Evolutionary conservation across 2,329 filamentous ascomycete species (phyloP).

Genomic region (Pestalotiopsis sp.): DNA sequence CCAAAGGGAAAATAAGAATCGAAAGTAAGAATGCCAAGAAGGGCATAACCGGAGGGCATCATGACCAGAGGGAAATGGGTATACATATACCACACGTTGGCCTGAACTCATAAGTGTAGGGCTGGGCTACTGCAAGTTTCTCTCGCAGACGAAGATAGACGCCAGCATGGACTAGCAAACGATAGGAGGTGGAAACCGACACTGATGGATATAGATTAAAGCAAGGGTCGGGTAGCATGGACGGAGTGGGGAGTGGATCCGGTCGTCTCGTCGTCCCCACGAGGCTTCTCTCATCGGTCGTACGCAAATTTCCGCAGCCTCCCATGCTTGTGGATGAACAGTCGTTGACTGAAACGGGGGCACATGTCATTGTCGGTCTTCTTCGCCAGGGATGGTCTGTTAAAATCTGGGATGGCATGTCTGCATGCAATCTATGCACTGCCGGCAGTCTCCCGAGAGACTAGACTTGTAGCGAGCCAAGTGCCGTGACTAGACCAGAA

Average conservation of each 20-base stretch:
- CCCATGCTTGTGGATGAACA: neutral
- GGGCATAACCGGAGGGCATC: neutral
- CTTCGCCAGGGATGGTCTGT: neutral
- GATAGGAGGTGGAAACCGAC: slow-evolving; percentile 5
- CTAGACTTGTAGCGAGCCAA: neutral
- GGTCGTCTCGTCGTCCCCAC: neutral
- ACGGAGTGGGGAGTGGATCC: slow-evolving; percentile 2
- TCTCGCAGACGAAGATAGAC: neutral
- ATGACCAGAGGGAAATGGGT: neutral
- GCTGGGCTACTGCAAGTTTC: slow-evolving; percentile 6
- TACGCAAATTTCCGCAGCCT: slow-evolving; percentile 4
- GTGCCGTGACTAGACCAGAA: slow-evolving; percentile 1
- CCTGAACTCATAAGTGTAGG: slow-evolving; percentile 6
- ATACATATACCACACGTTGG: slow-evolving; percentile 4
- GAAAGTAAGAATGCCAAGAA: slow-evolving; percentile 12
- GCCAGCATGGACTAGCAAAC: neutral
- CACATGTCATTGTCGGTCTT: slow-evolving; percentile 3
- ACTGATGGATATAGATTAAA: slow-evolving; percentile 13
- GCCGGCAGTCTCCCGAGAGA: slow-evolving; percentile 7
- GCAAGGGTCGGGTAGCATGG: slow-evolving; percentile 6
- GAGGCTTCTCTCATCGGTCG: neutral
- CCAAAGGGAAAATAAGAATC: slow-evolving; percentile 8
- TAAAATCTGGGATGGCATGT: neutral
- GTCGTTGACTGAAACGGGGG: neutral
- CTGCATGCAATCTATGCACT: slow-evolving; percentile 1